Percentiles rank a stretch among this genome's conserved stretches.
These are phyloP conservation scores for Sarocladium strictum DNA, from an alignment of 2,329 filamentous ascomycete genomes.

Conservation along the genomic window DNA sequence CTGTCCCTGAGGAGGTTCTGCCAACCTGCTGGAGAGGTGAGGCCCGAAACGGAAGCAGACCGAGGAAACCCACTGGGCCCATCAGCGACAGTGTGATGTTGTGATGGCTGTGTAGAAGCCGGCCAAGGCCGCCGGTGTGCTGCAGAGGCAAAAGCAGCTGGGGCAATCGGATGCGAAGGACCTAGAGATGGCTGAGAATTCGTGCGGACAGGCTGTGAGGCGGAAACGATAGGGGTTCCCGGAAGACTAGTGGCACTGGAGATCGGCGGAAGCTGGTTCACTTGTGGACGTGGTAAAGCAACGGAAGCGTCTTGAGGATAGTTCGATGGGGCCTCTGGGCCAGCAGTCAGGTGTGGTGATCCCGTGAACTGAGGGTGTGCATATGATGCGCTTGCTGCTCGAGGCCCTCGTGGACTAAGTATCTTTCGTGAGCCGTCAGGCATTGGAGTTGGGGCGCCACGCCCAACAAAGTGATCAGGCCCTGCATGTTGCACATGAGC, in stretches of 20 bases:
- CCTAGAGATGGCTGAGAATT: neutral
- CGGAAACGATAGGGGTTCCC: neutral
- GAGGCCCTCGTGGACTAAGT: neutral
- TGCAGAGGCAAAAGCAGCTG: neutral
- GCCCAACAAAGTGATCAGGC: neutral
- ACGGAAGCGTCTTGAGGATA: neutral
- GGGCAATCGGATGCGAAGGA: neutral
- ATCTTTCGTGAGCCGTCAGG: conserved; percentile 2
- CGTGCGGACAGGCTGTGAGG: neutral
- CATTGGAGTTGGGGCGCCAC: neutral
- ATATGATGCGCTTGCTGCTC: conserved; percentile 3
- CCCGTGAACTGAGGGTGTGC: neutral
- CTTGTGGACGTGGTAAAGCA: neutral
- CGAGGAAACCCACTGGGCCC: neutral
- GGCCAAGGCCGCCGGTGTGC: neutral
- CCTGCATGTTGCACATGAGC: neutral
- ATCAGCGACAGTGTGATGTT: neutral
- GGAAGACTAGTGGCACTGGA: conserved; percentile 1
- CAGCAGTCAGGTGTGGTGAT: neutral
- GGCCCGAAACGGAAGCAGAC: neutral
- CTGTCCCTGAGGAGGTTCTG: neutral
- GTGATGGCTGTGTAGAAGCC: neutral
- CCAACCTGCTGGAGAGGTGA: neutral
- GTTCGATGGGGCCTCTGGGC: neutral
- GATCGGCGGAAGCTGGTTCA: neutral